Base-by-base conservation (phyloP, 192 early-diverging fungal species). In the Linnemannia zychae region DNA sequence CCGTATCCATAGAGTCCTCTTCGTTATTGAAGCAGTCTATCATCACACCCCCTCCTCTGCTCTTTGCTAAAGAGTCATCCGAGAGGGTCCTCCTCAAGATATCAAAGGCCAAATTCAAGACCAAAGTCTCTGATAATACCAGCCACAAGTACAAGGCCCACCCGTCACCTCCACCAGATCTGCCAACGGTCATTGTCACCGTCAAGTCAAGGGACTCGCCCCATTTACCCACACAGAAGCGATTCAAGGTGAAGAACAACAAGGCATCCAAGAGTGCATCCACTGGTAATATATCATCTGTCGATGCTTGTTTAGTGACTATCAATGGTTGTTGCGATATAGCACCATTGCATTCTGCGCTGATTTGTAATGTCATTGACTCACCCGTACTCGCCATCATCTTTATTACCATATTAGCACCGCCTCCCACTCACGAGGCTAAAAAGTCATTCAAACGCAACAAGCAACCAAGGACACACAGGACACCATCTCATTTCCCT, bases 381-480 rank as follows among this genome's bases (percentile, higher is more conserved):
- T 68, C 67, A 68, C n/a, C n/a, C n/a, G n/a, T 13, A 20, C 1
- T n/a, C 16, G n/a, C 16, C 18, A 20, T 22, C 31, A 20, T 22
- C 18, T 40, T 38, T 7, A 33, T 20, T 15, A 11, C 20, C 36
- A 38, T 38, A 20, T 38, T 40, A 68, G 38, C 67, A 38, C 67
- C 67, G 2, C 38, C 31, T 38, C 67, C 20, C 22, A 18, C 33
- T 6, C 67, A 38, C 13, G 33, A 40, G 36, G 67, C 40, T 3
- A 44, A 44, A 44, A 44, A 44, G 40, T 0, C 67, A 68, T 36
- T 40, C 20, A 68, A 68, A 6, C 67, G 36, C 6, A 33, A 68
- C 17, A 18, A 63, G 24, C 24, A 63, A 24, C 22, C 34, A 33
- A 77, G 78, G 34, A 79, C 71, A 3, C 15, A 52, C 28, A 79